Conservation (phyloP, 768 basidiomycete species). For the Pleurotus platypus region DNA sequence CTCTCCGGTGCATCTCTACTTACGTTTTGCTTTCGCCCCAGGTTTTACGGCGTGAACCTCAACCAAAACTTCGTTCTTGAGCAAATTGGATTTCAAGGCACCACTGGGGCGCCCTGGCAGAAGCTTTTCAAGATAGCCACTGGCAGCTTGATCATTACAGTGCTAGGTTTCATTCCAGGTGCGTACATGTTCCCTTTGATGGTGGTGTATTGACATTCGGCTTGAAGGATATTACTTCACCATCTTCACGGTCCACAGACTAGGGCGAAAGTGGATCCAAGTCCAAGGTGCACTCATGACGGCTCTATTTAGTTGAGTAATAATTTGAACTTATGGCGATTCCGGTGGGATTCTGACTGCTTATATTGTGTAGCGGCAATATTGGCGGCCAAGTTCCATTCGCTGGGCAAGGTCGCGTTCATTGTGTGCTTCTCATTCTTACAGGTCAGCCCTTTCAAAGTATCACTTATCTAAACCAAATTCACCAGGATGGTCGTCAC, state of each 20-base stretch:
- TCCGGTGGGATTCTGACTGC: no score
- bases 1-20: slow-evolving; percentile 60
- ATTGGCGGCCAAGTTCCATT: slow-evolving; percentile 61
- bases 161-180: slow-evolving; percentile 74
- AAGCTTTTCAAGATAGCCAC: slow-evolving; percentile 47
- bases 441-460: slow-evolving; percentile 32
- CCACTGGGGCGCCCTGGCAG: slow-evolving; percentile 42
- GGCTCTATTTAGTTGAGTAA: slow-evolving; percentile 55
- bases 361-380: slow-evolving; percentile 46
- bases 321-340: neutral
- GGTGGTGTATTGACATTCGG: no score
- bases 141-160: slow-evolving; percentile 55
- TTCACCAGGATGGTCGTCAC: neutral
- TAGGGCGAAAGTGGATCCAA: slow-evolving; percentile 75
- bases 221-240: slow-evolving; percentile 42
- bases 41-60: slow-evolving; percentile 65
- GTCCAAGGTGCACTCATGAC: slow-evolving; percentile 69
- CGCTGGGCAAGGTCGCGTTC: slow-evolving; percentile 54
- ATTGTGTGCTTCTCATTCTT: slow-evolving; percentile 70
- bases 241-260: slow-evolving; percentile 63
- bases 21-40: slow-evolving; percentile 36
- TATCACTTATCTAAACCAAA: neutral
- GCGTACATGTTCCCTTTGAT: neutral
- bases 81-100: slow-evolving; percentile 50
- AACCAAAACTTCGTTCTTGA: slow-evolving; percentile 59